phyloP scores from a whole-genome alignment of 2,329 filamentous ascomycete species.

The Rhytidhysteron rufulum region DNA sequence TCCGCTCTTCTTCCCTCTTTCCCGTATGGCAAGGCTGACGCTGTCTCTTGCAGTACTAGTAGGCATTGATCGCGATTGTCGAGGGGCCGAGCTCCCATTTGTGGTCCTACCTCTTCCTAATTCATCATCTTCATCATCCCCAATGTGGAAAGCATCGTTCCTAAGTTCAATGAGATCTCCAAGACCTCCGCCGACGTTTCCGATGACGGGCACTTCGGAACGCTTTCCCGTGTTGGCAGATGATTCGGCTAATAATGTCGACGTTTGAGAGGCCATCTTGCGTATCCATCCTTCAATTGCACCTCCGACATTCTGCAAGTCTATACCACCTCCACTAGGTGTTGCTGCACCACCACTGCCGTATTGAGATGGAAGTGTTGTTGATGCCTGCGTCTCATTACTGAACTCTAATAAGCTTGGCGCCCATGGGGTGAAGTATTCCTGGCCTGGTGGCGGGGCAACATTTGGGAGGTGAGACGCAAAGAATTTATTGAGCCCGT shows the following conservation, averaged over 20 bases:
- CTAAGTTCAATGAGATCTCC: conserved; percentile 70
- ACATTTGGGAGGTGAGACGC: conserved; percentile 78
- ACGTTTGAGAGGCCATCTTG: conserved; percentile 67
- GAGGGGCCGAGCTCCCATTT: conserved; percentile 9
- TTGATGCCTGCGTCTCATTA: conserved; percentile 17
- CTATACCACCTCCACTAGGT: conserved; percentile 33
- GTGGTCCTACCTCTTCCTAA: conserved; percentile 18
- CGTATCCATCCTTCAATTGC: conserved; percentile 88
- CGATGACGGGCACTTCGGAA: conserved; percentile 30
- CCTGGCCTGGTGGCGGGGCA: conserved; percentile 58
- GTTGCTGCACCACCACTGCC: conserved; percentile 23
- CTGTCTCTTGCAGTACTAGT: conserved; percentile 29
- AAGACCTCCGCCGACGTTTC: conserved; percentile 44
- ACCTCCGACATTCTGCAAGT: conserved; percentile 78
- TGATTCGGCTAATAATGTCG: conserved; percentile 31
- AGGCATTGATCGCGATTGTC: conserved; percentile 14
- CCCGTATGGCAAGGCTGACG: conserved; percentile 25
- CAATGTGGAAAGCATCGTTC: conserved; percentile 50
- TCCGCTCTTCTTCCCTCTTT: conserved; percentile 20
- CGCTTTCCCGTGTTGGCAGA: conserved; percentile 26
- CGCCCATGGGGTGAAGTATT: conserved; percentile 39
- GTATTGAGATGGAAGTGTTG: conserved; percentile 14
- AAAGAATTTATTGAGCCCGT: conserved; percentile 79
- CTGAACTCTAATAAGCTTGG: conserved; percentile 29
- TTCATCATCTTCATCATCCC: conserved; percentile 19